Evolutionary conservation across 2,329 filamentous ascomycete genomes (phyloP).

Genomic region (Colletotrichum paranaense): DNA sequence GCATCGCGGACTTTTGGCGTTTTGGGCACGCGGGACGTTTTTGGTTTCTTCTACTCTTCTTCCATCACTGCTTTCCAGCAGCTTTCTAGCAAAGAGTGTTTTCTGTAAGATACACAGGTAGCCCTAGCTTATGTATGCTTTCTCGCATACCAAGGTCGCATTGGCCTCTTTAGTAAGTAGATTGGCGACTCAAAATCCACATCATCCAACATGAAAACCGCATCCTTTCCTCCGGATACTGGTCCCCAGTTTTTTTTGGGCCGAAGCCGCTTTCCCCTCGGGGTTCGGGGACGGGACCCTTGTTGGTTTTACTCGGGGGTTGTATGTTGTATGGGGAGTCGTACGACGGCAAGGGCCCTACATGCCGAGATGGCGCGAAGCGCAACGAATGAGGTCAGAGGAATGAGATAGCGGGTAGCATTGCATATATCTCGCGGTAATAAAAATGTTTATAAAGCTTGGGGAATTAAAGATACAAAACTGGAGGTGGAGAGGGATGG

Average conservation of each 20-base stretch:
- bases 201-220: not conserved
- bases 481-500: not conserved
- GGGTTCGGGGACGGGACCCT: slow-evolving; percentile 24
- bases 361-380: slow-evolving; percentile 8
- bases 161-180: not conserved
- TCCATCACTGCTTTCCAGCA: not conserved
- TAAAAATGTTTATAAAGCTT: not conserved
- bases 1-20: slow-evolving; percentile 29
- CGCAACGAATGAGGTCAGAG: slow-evolving; percentile 9
- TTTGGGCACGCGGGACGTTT: not conserved
- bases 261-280: slow-evolving; percentile 20
- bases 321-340: slow-evolving; percentile 22
- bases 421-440: not conserved
- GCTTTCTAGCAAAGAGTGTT: no score
- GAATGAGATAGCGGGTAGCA: not conserved
- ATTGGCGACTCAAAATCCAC: not conserved
- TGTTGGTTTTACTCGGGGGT: not conserved
- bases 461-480: not conserved
- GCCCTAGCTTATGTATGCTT: not conserved
- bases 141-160: not conserved
- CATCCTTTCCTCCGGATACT: slow-evolving; percentile 19
- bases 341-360: slow-evolving; percentile 23
- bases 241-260: slow-evolving; percentile 23
- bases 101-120: not conserved
- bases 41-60: not conserved